Conservation (phyloP, 768 basidiomycete species). For the Lactarius tabidus region DNA sequence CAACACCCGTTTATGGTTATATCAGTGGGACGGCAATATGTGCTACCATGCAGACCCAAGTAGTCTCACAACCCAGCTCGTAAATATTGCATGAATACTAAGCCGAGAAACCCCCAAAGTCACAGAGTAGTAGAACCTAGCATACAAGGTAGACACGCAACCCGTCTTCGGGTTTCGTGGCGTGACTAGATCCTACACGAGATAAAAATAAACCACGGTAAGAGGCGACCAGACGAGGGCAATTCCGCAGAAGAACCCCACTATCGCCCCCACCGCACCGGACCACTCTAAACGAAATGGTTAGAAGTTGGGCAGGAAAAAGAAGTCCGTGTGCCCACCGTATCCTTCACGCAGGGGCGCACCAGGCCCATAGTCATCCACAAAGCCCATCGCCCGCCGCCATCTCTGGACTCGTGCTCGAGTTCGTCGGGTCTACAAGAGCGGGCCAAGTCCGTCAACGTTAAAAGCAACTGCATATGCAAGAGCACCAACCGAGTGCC, state of each 20-base stretch:
- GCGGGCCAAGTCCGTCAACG: neutral
- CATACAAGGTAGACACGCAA: too few species aligned
- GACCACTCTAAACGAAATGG: constrained; percentile 3
- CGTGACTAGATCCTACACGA: neutral
- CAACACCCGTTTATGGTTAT: too few species aligned
- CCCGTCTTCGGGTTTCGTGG: neutral
- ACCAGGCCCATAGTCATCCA: constrained; percentile 1
- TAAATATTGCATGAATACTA: too few species aligned
- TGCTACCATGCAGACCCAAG: too few species aligned
- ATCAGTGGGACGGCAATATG: too few species aligned
- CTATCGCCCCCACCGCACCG: constrained; percentile 1
- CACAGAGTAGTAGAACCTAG: too few species aligned
- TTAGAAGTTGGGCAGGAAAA: neutral
- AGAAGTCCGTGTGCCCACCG: neutral
- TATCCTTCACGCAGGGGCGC: constrained; percentile 1
- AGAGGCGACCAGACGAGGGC: constrained; percentile 15
- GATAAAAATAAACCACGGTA: neutral
- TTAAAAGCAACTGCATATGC: neutral
- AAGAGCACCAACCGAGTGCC: neutral
- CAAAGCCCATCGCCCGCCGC: neutral
- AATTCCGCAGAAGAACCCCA: constrained; percentile 13
- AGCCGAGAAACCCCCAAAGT: too few species aligned
- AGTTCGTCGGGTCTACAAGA: neutral
- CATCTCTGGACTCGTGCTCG: neutral
- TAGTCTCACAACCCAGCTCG: too few species aligned